Evolutionary conservation across 805 yeast genomes (phyloP).

Genomic region (Candida sithepensis): DNA sequence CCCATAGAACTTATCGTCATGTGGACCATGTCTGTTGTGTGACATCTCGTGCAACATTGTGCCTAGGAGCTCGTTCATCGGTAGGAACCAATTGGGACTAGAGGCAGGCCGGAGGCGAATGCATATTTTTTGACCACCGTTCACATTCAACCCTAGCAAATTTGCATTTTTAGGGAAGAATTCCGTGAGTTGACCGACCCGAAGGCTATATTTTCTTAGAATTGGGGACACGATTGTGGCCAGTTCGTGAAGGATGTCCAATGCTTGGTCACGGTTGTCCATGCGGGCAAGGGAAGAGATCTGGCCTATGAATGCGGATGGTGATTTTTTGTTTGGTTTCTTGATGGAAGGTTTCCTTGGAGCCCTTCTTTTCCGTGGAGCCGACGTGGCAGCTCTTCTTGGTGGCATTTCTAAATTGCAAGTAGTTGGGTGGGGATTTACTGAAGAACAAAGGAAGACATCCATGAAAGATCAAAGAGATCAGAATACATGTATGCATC

Average conservation of each 20-base stretch:
- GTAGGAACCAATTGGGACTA: constrained; percentile 51
- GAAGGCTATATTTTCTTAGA: constrained; percentile 63
- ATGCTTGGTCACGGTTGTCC: constrained; percentile 43
- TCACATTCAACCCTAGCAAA: constrained; percentile 79
- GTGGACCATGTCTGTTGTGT: constrained; percentile 80
- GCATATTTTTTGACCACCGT: constrained; percentile 68
- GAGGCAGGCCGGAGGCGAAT: constrained; percentile 62
- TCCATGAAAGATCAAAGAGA: no score
- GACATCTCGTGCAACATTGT: constrained; percentile 87
- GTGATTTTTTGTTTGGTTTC: constrained; percentile 27
- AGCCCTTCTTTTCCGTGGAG: constrained; percentile 3
- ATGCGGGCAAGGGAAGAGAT: constrained; percentile 48
- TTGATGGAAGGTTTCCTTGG: background rate
- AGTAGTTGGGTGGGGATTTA: no score
- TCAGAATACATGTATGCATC: no score
- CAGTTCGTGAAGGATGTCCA: constrained; percentile 60
- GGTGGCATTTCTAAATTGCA: no score
- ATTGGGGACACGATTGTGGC: constrained; percentile 74
- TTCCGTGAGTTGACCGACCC: constrained; percentile 69
- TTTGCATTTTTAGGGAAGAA: constrained; percentile 69
- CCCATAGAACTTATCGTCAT: constrained; percentile 66
- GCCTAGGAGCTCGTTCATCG: constrained; percentile 65
- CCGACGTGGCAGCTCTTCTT: background rate
- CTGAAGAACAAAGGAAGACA: no score
- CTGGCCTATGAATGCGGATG: constrained; percentile 28